phyloP scores from a whole-genome alignment of 305 asterid genomes.

The Salvia sclarea region DNA sequence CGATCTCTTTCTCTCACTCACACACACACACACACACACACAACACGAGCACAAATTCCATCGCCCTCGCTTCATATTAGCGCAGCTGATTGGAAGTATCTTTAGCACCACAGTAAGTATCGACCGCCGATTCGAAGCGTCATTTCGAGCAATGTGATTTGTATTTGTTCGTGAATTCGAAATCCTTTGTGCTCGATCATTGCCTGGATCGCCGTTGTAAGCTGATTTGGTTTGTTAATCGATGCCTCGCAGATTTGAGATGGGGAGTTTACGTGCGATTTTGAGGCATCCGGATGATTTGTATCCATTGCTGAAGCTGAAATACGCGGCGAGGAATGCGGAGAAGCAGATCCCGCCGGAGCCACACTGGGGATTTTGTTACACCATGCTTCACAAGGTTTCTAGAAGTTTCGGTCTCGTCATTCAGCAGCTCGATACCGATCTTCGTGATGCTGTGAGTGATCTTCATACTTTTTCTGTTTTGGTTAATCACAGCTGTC shows the following conservation, averaged over 20 bases:
- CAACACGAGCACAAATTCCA: slow-evolving; percentile 7
- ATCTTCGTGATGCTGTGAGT: slow-evolving; percentile 95
- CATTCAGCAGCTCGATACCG: slow-evolving; percentile 87
- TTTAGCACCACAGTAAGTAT: slow-evolving; percentile 25
- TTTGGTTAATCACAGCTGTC: background rate
- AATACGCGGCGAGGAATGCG: slow-evolving; percentile 65
- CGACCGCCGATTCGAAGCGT: background rate
- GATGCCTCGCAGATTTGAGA: slow-evolving; percentile 35
- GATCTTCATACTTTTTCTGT: background rate
- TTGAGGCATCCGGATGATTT: slow-evolving; percentile 84
- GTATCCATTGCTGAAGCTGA: slow-evolving; percentile 79
- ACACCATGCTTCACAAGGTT: slow-evolving; percentile 86
- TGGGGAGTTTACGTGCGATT: slow-evolving; percentile 74
- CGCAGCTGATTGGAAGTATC: slow-evolving; percentile 23
- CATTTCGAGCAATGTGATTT: background rate
- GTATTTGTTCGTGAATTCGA: background rate
- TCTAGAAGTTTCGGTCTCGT: slow-evolving; percentile 90
- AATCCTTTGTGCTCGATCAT: background rate
- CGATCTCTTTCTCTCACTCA: background rate
- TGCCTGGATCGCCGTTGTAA: slow-evolving; percentile 24
- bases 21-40: background rate
- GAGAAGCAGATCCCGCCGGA: slow-evolving; percentile 90
- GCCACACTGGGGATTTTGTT: slow-evolving; percentile 98
- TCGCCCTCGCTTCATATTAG: slow-evolving; percentile 2
- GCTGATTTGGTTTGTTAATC: slow-evolving; percentile 25